Evolutionary conservation across 768 basidiomycete species (phyloP), one percentile per base, ranked within the genome.

Genomic region (Lentinula sp.): DNA sequence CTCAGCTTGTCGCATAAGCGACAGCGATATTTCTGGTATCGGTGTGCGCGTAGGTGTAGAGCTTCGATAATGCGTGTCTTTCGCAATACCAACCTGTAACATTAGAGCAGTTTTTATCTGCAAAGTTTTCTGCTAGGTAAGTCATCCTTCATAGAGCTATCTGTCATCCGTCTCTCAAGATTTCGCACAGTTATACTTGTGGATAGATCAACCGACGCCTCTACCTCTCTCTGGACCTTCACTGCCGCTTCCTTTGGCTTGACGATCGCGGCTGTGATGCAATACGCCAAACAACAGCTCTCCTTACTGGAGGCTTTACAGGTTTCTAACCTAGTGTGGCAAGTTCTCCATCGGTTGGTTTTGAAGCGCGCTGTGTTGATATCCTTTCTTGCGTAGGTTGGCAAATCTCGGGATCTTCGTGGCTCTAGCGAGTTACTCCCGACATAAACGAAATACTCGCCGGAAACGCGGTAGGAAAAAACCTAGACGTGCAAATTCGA

Each of bases 391-490:
- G 43, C 42, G 20, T 9, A 78, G 76, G 77, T 66, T 79, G 23
- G 76, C 77, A 5, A 78, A 78, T 66, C 77, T 79, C 61, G 77
- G 75, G 16, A 72, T 70, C 6, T 76, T 77, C 60, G 67, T 79
- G 35, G 70, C 77, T 1, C 68, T 78, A 10, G 77, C 76, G 4
- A 74, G 74, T 41, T 78, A 77, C 61, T 77, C 77, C 20, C 74
- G 76, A 15, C 69, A 73, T 48, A 74, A 72, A 65, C 68, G 70
- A 41, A 67, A 56, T 41, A 41, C 67, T n/a, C 66, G 68, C 56
- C 49, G 35, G 18, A 63, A 48, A 46, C 37, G 60, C 3, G 62
- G 64, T 7, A 62, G 64, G 23, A 35, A 55, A 3, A 35, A 62
- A 48, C 4, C 3, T 39, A 15, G 54, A 65, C 43, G 39, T 54